Base-by-base conservation (phyloP, 345 rosid genomes). In the Geranium brycei region DNA sequence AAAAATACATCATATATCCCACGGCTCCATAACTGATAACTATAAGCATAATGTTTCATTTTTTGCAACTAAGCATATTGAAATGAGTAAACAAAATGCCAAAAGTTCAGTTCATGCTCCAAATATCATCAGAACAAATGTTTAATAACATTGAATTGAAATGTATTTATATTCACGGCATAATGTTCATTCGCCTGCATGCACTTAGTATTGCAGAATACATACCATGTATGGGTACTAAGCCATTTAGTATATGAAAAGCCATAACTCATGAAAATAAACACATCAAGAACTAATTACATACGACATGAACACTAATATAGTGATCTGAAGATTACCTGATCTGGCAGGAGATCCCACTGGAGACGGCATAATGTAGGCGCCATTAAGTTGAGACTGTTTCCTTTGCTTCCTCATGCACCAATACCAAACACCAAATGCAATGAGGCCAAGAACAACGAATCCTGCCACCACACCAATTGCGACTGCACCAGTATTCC, bases 341-440 rank as follows among this genome's bases (percentile, higher is more conserved):
- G 95, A 71, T 78, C 70, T 76, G 31, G 87, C 67, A 63, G 89
- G 79, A 68, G 95, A 80, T 60, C 66, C 80, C 60, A 69, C 12
- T 11, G 87, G 85, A 18, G 96, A 79, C 6, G 96, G 91, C 82
- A 81, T 74, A 55, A 80, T 69, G 71, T 84, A 80, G 72, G 77
- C 90, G 65, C 91, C 91, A 63, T 75, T 76, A 31, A 72, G 75
- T 62, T 77, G 58, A 61, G 84, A 53, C 68, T 68, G 74, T 74
- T 72, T 89, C 77, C 82, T 85, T 35, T 78, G 75, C 80, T 76
- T 87, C 73, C 70, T 79, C 58, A 81, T 58, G 77, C 86, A 35
- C 41, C 41, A 35, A 35, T 35, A 87, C 80, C 87, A 89, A 40
- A 78, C 59, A 69, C 73, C 64, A 68, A 83, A 69, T 47, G 81